Base-by-base conservation (phyloP, 2,329 filamentous ascomycete genomes). In the Atkinsonella texensis region DNA sequence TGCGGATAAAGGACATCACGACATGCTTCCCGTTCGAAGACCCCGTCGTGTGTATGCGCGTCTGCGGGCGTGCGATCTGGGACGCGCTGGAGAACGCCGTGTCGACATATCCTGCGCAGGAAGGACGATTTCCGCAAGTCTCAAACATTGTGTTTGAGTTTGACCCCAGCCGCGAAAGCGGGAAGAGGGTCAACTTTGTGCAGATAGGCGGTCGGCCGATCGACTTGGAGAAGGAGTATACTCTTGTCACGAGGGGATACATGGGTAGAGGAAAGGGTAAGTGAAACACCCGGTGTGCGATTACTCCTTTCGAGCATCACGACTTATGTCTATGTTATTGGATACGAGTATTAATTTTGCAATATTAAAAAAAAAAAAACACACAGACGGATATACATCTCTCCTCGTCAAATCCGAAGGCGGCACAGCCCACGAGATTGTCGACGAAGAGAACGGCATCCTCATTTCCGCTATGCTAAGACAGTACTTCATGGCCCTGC, bases 21-120 rank as follows among this genome's bases (percentile, higher is more conserved):
- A 86, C 87, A 48, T 95, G 88, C 62, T 95, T 95, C 58, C 90
- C 90, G 0, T 95, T 96, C 59, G 89, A 95, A 63, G 89, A 95
- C 56, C 89, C 89, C 0, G 85, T 90, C 1, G 84, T 95, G 0
- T 80, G 94, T 4, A 72, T 95, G 54, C 79, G 77, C 35, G 75
- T 89, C 4, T 81, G 73, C 0, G 90, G 90, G 0, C 74, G 80
- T 58, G 85, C 83, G 1, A 80, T 96, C 33, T 73, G 83, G 60
- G 83, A 81, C n/a, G 89, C 89, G 0, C 67, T 95, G 2, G 89
- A 95, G 65, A 95, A 95, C 59, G 81, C 84, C 0, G 83, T 96
- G 0, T 84, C 82, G 42, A 77, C 81, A 59, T 87, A 93, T 55
- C 90, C 89, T 0, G 87, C 89, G 0, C 74, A 91, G 0, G 90